Base-by-base conservation (phyloP, 2,329 filamentous ascomycete genomes). In the Fusarium sp. region DNA sequence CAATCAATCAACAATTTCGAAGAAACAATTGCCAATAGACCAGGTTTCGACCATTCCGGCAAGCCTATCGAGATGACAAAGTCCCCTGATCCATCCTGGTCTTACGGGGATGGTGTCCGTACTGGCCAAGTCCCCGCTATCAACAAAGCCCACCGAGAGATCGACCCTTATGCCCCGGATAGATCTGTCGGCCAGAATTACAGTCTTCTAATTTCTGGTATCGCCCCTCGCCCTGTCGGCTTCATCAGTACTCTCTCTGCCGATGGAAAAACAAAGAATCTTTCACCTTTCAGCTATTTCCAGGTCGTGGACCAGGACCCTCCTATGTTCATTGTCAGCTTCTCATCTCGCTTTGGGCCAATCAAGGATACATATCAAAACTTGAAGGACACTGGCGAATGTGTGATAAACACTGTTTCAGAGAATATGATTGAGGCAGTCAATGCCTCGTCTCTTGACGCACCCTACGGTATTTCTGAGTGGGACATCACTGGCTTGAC, bases 211-310 rank as follows among this genome's bases (percentile, higher is more conserved):
- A 94, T 97, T 75, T 91, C 88, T 5, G 90, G 88, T 39, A 89
- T 97, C 71, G 87, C 94, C 4, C 94, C 94, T 2, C 87, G 94
- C 13, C 94, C 94, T 4, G 89, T 97, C 73, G 86, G 85, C 4
- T 85, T 89, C 76, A 76, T 89, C 10, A 86, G 84, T 23, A 87
- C 87, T 6, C 70, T 80, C 20, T 83, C 83, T 12, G 71, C 79
- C 7, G 90, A 94, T 73, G 92, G 92, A 11, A 78, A 74, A 29
- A 83, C 65, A 68, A 84, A 77, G 13, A 98, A 98, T 79, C 85
- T 98, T 3, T 93, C 94, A 0, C 94, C 94, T 0, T 97, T 96
- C 79, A 92, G 88, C 75, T 98, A 96, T 83, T 93, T 94, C 77
- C 91, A 93, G 76, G 80, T 97, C 61, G 85, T 97, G 66, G 90